Evolutionary conservation across 2,329 filamentous ascomycete genomes (phyloP).

Genomic region (Penicillium rolfsii): DNA sequence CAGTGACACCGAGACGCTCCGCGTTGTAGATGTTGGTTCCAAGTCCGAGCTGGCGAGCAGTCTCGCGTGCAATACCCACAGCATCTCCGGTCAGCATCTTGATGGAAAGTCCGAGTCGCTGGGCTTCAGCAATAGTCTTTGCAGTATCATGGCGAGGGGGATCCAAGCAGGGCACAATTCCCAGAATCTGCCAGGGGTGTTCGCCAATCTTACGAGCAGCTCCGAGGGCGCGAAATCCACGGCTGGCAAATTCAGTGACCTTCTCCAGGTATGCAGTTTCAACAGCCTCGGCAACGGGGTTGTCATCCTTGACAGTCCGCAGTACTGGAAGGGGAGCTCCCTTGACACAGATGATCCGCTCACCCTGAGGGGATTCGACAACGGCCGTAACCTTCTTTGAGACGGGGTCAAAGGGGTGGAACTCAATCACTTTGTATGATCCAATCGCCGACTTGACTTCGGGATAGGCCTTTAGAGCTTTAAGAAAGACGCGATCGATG

Average conservation of each 20-base stretch:
- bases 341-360: constrained; percentile 87
- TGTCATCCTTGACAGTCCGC: constrained; percentile 83
- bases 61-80: constrained; percentile 90
- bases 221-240: constrained; percentile 92
- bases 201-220: constrained; percentile 86
- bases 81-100: constrained; percentile 97
- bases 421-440: constrained; percentile 83
- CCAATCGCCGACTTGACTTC: constrained; percentile 76
- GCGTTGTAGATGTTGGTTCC: constrained; percentile 94
- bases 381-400: constrained; percentile 89
- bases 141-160: constrained; percentile 89
- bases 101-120: constrained; percentile 82
- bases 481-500: constrained; percentile 93
- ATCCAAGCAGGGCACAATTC: constrained; percentile 93
- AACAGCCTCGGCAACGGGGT: constrained; percentile 74
- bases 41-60: constrained; percentile 85
- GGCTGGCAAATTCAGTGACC: constrained; percentile 85
- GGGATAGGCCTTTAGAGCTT: constrained; percentile 80
- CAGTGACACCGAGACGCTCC: constrained; percentile 86
- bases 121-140: constrained; percentile 87
- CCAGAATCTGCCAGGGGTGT: constrained; percentile 84
- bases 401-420: constrained; percentile 87
- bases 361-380: constrained; percentile 80
- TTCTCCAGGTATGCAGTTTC: constrained; percentile 89
- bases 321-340: constrained; percentile 86